Percentiles rank a stretch among this genome's conserved stretches.
phyloP scores from a whole-genome alignment of 306 rosid genomes.

The Dalbergia oliveri region DNA sequence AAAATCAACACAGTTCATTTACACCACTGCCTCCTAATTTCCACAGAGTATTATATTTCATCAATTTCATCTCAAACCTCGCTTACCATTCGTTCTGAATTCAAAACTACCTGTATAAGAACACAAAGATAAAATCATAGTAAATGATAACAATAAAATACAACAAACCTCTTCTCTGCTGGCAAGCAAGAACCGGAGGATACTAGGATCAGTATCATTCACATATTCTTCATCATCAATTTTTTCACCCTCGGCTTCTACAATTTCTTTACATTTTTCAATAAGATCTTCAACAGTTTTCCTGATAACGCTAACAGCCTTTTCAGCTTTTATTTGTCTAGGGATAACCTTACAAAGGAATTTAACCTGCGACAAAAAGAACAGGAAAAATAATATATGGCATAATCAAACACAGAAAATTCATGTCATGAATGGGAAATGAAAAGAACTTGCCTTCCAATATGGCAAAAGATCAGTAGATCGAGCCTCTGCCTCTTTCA shows the following conservation, averaged over 20 bases:
- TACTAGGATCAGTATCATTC: slow-evolving; percentile 87
- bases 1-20: neutral
- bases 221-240: slow-evolving; percentile 84
- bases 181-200: slow-evolving; percentile 90
- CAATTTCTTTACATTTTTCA: slow-evolving; percentile 85
- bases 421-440: slow-evolving; percentile 6
- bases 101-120: too few relatives aligned
- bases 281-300: slow-evolving; percentile 89
- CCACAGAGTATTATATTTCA: neutral
- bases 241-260: slow-evolving; percentile 91
- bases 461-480: slow-evolving; percentile 93
- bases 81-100: too few relatives aligned
- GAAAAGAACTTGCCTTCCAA: slow-evolving; percentile 76
- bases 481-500: slow-evolving; percentile 97
- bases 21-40: slow-evolving; percentile 20
- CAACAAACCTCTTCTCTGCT: slow-evolving; percentile 88
- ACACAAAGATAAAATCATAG: slow-evolving; percentile 31
- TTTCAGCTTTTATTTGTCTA: slow-evolving; percentile 90
- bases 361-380: slow-evolving; percentile 61
- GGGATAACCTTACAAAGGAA: slow-evolving; percentile 85
- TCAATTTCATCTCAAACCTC: too few relatives aligned
- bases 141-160: slow-evolving; percentile 10
- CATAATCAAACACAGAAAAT: slow-evolving; percentile 12
- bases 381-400: slow-evolving; percentile 1
- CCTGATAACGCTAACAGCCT: slow-evolving; percentile 77